Evolutionary conservation across 202 grass and related monocot genomes (phyloP).

Genomic region (Setaria italica): DNA sequence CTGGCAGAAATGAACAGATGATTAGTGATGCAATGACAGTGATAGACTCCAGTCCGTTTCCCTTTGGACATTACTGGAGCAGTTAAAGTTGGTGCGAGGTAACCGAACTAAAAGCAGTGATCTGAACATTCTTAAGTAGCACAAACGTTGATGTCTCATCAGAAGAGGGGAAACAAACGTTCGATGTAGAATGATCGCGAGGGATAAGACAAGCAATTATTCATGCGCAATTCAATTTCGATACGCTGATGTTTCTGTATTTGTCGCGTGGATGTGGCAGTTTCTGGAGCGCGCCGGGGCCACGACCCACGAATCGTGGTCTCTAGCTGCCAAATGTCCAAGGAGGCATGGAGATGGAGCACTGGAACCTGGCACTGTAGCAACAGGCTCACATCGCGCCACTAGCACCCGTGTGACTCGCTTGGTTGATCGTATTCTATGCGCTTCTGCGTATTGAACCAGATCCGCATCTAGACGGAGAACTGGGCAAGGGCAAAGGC

Average conservation of each 20-base stretch:
- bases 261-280: neutral
- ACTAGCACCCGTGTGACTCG: neutral
- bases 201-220: neutral
- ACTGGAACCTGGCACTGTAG: neutral
- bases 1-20: neutral
- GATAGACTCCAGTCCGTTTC: neutral
- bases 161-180: neutral
- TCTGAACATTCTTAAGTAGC: neutral
- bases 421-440: neutral
- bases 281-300: constrained; percentile 17
- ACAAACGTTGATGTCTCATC: no score
- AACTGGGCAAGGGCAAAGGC: neutral
- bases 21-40: constrained; percentile 2
- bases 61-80: neutral
- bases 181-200: neutral
- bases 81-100: neutral
- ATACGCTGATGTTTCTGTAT: constrained; percentile 5
- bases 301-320: no score
- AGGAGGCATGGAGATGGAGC: neutral
- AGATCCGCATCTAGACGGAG: neutral
- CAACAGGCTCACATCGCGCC: no score
- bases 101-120: neutral
- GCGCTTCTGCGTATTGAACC: neutral
- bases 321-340: neutral
- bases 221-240: neutral